Evolutionary conservation across 257 asterid species (phyloP).

Genomic region (Ophiorrhiza pumila): DNA sequence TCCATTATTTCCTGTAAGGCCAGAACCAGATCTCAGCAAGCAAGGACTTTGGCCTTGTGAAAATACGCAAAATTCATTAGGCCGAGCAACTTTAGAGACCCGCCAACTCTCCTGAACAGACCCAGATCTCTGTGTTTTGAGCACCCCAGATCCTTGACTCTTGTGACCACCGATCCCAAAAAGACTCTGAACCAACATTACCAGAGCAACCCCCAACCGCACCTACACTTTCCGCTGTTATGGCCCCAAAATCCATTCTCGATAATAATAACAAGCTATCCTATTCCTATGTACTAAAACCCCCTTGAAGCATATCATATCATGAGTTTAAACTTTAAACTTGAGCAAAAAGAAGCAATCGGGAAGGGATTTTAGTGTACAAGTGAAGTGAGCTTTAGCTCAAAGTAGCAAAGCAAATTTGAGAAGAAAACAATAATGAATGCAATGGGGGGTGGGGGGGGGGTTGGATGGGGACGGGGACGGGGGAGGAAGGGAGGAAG

Average conservation of each 20-base stretch:
- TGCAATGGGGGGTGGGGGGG: constrained; percentile 7
- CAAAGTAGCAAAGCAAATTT: not conserved
- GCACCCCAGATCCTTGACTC: constrained; percentile 30
- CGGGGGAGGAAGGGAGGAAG: not conserved
- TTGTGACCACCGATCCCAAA: constrained; percentile 9
- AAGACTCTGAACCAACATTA: constrained; percentile 17
- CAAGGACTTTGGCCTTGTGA: constrained; percentile 17
- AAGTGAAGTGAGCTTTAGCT: not conserved
- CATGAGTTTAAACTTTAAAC: constrained; percentile 16
- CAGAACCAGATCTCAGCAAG: constrained; percentile 36
- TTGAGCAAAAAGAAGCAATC: constrained; percentile 1
- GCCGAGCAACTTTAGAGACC: constrained; percentile 13
- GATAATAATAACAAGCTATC: not conserved
- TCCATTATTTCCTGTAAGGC: constrained; percentile 17
- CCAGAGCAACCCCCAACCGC: not conserved
- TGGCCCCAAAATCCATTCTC: constrained; percentile 31
- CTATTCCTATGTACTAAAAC: constrained; percentile 11
- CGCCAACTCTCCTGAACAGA: constrained; percentile 24
- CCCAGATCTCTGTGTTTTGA: constrained; percentile 37
- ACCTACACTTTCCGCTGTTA: constrained; percentile 8
- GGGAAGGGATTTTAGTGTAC: not conserved
- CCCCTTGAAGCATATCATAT: constrained; percentile 22
- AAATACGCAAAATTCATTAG: constrained; percentile 20
- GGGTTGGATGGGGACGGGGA: too few species aligned
- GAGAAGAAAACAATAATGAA: not conserved